These are phyloP conservation scores for Lichtheimia ramosa DNA, from an alignment of 371 early-diverging fungal genomes.

Conservation along the genomic window DNA sequence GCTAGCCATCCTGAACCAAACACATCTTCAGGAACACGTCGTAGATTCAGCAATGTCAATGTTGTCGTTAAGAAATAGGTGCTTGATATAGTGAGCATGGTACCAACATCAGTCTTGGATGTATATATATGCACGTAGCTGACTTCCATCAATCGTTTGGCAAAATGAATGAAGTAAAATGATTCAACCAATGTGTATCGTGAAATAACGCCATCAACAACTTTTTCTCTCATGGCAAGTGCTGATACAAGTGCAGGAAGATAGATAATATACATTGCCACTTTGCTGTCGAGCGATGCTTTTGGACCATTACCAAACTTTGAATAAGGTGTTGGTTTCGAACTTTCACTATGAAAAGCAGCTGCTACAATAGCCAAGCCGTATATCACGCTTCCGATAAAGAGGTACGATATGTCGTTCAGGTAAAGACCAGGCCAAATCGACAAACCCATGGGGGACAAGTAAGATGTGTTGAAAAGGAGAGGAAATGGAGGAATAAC, in stretches of 20 bases:
- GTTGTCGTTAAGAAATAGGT: slow-evolving; percentile 12
- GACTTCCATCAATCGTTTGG: slow-evolving; percentile 34
- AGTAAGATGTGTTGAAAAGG: neutral
- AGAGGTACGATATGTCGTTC: slow-evolving; percentile 15
- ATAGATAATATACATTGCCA: slow-evolving; percentile 26
- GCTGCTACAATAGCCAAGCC: slow-evolving; percentile 8
- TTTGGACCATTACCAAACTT: slow-evolving; percentile 20
- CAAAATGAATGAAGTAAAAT: slow-evolving; percentile 17
- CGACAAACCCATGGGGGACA: neutral
- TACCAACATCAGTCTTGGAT: slow-evolving; percentile 16
- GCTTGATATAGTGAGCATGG: slow-evolving; percentile 21
- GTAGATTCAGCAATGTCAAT: slow-evolving; percentile 9
- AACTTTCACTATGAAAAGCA: slow-evolving; percentile 10
- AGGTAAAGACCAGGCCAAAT: slow-evolving; percentile 14
- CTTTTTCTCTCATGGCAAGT: neutral
- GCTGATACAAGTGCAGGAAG: slow-evolving; percentile 19
- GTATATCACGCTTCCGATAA: slow-evolving; percentile 1
- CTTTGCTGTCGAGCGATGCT: slow-evolving; percentile 19
- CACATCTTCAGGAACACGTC: slow-evolving; percentile 5
- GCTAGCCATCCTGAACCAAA: neutral
- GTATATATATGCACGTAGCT: slow-evolving; percentile 34
- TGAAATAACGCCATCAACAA: neutral
- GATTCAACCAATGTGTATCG: slow-evolving; percentile 17
- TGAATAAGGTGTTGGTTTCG: slow-evolving; percentile 22
- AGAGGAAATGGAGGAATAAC: neutral